A percentile compares a stretch with the other conserved stretches of the same genome.
Conservation (phyloP, 2,329 filamentous ascomycete species). For the Fusarium odoratissimum region DNA sequence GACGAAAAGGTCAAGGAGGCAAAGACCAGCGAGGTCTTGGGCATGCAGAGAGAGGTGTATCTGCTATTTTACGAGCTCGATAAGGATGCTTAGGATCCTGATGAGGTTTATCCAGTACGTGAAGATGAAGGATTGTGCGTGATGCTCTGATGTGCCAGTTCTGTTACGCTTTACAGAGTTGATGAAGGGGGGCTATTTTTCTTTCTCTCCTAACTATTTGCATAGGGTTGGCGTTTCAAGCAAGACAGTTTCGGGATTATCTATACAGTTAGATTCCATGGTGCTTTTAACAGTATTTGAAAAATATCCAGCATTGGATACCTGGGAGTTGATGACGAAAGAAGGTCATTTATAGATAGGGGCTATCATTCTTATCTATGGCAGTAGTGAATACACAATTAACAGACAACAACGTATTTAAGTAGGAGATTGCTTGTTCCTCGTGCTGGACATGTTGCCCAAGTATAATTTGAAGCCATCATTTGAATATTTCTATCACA, state of each 20-base stretch:
- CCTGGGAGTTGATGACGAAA: neutral
- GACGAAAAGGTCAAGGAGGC: conserved; percentile 97
- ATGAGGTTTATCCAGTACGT: neutral
- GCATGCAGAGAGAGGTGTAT: conserved; percentile 97
- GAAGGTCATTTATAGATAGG: conserved; percentile 3
- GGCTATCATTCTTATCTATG: neutral
- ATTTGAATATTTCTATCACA: neutral
- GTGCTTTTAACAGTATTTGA: neutral
- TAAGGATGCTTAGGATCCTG: conserved; percentile 51
- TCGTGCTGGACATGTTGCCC: neutral
- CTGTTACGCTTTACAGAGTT: neutral
- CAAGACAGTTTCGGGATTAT: conserved; percentile 13
- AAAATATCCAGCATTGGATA: conserved; percentile 11
- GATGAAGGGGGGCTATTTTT: conserved; percentile 1
- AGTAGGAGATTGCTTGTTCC: neutral
- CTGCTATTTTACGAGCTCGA: conserved; percentile 95
- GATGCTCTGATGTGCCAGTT: conserved; percentile 2
- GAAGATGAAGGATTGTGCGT: neutral
- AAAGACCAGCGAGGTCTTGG: conserved; percentile 89
- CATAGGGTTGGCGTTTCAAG: conserved; percentile 42
- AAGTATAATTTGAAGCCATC: neutral
- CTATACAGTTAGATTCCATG: conserved; percentile 26
- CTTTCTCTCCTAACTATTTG: conserved; percentile 25
- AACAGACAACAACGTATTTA: neutral
- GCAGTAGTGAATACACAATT: neutral